These are phyloP conservation scores for Bathelium albidoporum DNA, from an alignment of 495 filamentous ascomycete species.

Conservation along the genomic window DNA sequence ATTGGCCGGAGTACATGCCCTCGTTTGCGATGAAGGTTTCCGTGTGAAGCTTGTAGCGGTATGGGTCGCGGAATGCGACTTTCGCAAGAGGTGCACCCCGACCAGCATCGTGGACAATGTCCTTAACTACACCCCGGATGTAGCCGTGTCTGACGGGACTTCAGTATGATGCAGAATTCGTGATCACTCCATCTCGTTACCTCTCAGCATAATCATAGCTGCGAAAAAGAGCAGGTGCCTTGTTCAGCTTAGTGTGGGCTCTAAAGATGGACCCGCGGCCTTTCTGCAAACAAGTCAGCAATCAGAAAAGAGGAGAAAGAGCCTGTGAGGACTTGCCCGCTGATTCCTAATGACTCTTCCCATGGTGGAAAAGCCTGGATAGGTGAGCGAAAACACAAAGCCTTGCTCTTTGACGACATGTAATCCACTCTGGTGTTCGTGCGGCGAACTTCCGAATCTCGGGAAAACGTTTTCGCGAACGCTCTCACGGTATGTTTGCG, in stretches of 20 bases:
- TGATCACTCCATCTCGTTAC: not conserved
- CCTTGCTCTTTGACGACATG: not conserved
- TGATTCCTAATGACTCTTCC: slow-evolving; percentile 59
- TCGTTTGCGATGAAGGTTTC: slow-evolving; percentile 93
- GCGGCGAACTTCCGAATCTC: not conserved
- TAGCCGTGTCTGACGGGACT: slow-evolving; percentile 58
- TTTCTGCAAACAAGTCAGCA: slow-evolving; percentile 44
- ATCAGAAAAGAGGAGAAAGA: not conserved
- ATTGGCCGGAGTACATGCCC: slow-evolving; percentile 99
- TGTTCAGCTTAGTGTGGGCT: slow-evolving; percentile 49
- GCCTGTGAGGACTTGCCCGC: slow-evolving; percentile 21
- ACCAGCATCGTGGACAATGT: slow-evolving; percentile 98
- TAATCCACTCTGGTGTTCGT: not conserved
- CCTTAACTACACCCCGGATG: slow-evolving; percentile 91
- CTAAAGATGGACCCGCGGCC: slow-evolving; percentile 97
- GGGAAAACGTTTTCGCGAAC: not conserved
- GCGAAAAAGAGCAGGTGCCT: slow-evolving; percentile 86
- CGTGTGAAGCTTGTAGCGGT: slow-evolving; percentile 58
- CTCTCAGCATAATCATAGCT: slow-evolving; percentile 89
- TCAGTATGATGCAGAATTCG: not conserved
- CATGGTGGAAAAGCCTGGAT: slow-evolving; percentile 31
- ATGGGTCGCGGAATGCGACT: slow-evolving; percentile 86
- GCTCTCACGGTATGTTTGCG: not conserved
- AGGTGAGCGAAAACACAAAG: not conserved
- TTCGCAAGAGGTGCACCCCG: slow-evolving; percentile 95